Percentiles rank a stretch among this genome's conserved stretches.
Conservation (phyloP, 2,329 filamentous ascomycete genomes). For the Penicillium nordicum region DNA sequence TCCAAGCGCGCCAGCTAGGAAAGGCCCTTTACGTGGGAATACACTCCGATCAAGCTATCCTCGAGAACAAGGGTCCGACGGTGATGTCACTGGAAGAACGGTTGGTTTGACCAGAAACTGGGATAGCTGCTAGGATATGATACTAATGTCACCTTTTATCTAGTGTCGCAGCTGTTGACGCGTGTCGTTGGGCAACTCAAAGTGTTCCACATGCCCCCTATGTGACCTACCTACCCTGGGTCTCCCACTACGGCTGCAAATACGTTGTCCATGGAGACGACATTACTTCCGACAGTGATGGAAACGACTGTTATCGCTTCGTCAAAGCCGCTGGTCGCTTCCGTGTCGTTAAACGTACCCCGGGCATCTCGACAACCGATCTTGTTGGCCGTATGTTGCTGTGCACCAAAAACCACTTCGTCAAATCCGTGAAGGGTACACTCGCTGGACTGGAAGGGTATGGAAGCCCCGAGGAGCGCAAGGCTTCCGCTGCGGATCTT, state of each 20-base stretch:
- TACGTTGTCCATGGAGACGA: constrained; percentile 97
- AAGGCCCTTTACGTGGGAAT: constrained; percentile 86
- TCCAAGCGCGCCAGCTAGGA: constrained; percentile 90
- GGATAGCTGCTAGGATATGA: neutral
- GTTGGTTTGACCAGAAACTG: constrained; percentile 39
- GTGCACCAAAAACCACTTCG: constrained; percentile 92
- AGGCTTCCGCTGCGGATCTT: constrained; percentile 64
- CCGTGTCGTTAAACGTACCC: constrained; percentile 94
- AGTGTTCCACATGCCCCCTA: constrained; percentile 86
- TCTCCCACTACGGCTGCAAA: constrained; percentile 89
- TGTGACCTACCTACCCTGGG: constrained; percentile 90
- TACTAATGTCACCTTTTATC: neutral
- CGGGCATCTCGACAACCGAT: constrained; percentile 94
- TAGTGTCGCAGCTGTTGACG: constrained; percentile 83
- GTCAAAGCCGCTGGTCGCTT: constrained; percentile 93
- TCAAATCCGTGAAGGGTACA: constrained; percentile 69
- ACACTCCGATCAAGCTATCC: constrained; percentile 91
- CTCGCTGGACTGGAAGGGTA: constrained; percentile 70
- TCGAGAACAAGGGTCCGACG: constrained; percentile 95
- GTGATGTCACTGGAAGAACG: constrained; percentile 94
- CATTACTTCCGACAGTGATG: constrained; percentile 89
- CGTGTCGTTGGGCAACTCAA: constrained; percentile 88
- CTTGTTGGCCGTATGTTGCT: constrained; percentile 97
- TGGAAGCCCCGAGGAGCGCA: constrained; percentile 65
- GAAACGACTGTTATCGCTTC: constrained; percentile 95